A percentile compares a stretch with the other conserved stretches of the same genome.
These are phyloP conservation scores for Cyclostephanos invisitatus DNA, from an alignment of 108 stramenopile species.

Conservation along the genomic window DNA sequence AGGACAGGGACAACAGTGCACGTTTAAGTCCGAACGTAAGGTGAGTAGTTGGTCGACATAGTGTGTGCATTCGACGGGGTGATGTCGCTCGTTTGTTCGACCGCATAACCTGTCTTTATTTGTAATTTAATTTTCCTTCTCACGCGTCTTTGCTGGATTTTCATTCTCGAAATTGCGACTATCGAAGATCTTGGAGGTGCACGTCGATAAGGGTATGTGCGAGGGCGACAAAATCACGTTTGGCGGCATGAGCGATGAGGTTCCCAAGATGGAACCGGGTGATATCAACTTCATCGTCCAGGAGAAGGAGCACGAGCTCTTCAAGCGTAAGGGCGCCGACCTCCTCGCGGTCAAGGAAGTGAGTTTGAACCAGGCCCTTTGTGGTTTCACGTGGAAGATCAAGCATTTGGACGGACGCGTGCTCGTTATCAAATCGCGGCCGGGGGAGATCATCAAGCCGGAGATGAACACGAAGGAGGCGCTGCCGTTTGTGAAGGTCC, in stretches of 20 bases:
- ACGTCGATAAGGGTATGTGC: constrained; percentile 94
- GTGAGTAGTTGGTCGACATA: constrained; percentile 15
- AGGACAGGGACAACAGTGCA: constrained; percentile 71
- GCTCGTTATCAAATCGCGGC: constrained; percentile 59
- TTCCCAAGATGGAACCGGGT: constrained; percentile 88
- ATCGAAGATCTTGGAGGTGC: constrained; percentile 69
- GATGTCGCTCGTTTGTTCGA: background rate
- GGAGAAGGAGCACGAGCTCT: constrained; percentile 92
- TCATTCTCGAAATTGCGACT: background rate
- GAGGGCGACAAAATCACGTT: constrained; percentile 94
- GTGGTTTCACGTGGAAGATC: constrained; percentile 80
- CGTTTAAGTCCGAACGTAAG: constrained; percentile 80
- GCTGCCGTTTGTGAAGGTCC: constrained; percentile 84
- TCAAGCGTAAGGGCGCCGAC: constrained; percentile 94
- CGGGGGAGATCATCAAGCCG: constrained; percentile 84
- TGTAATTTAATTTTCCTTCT: background rate
- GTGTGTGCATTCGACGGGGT: background rate
- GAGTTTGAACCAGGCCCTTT: constrained; percentile 90
- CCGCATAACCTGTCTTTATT: background rate
- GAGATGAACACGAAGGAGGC: constrained; percentile 69
- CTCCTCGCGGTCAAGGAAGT: constrained; percentile 86
- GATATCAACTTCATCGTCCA: constrained; percentile 96
- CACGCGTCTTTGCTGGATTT: background rate
- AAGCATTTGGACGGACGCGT: constrained; percentile 78
- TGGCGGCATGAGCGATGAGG: constrained; percentile 92